These are phyloP conservation scores for Sporothrix pseudoabietina DNA, from an alignment of 2,329 filamentous ascomycete species.

Conservation along the genomic window DNA sequence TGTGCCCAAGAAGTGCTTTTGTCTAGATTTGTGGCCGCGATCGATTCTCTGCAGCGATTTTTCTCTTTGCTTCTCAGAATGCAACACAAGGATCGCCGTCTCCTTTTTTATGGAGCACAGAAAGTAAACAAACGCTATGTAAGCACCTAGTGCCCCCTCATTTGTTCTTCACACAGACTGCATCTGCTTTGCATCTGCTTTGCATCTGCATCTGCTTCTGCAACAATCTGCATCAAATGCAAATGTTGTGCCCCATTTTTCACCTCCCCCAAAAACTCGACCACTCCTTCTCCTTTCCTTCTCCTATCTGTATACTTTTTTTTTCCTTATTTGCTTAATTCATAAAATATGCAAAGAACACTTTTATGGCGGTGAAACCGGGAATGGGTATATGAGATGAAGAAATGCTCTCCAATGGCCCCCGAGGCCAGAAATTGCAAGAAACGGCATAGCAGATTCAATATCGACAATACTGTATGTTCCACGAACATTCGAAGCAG, in stretches of 20 bases:
- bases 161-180: neutral
- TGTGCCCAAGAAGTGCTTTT: neutral
- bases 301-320: neutral
- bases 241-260: neutral
- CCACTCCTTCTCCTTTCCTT: neutral
- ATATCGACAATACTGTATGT: neutral
- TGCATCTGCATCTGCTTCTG: neutral
- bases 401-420: neutral
- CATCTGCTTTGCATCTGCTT: neutral
- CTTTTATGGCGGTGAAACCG: neutral
- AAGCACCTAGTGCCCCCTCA: neutral
- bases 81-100: neutral
- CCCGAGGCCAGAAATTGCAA: neutral
- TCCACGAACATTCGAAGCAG: too few relatives aligned
- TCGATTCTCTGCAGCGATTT: neutral
- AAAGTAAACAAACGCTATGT: constrained; percentile 16
- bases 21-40: neutral
- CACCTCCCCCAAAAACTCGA: neutral
- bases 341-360: neutral
- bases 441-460: neutral
- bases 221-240: neutral
- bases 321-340: neutral
- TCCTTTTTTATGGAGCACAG: neutral
- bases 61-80: neutral
- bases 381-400: neutral